Conservation (phyloP, 805 yeast species). For the Starmerella cellae region DNA sequence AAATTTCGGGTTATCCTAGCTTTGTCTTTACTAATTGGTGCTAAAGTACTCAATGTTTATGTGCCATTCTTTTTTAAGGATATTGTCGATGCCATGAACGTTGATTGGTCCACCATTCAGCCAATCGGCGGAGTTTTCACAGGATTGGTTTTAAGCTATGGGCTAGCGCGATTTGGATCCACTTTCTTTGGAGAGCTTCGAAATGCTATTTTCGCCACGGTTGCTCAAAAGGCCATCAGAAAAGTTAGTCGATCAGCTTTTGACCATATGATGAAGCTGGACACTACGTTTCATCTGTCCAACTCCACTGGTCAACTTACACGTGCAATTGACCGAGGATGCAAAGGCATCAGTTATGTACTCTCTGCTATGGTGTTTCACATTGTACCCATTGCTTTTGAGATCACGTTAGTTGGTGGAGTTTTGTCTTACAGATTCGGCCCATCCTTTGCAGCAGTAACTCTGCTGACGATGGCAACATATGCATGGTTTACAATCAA, state of each 20-base stretch:
- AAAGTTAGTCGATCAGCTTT: slow-evolving; percentile 82
- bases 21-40: slow-evolving; percentile 53
- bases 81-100: slow-evolving; percentile 83
- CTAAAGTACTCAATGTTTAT: slow-evolving; percentile 82
- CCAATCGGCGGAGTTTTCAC: slow-evolving; percentile 28
- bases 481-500: slow-evolving; percentile 76
- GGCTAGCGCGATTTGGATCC: slow-evolving; percentile 87
- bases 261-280: slow-evolving; percentile 67
- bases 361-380: slow-evolving; percentile 96
- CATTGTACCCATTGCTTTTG: slow-evolving; percentile 82
- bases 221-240: slow-evolving; percentile 87
- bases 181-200: slow-evolving; percentile 87
- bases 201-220: slow-evolving; percentile 90
- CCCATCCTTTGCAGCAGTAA: slow-evolving; percentile 71
- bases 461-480: slow-evolving; percentile 75
- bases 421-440: slow-evolving; percentile 90
- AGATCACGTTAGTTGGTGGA: slow-evolving; percentile 85
- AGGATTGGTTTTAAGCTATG: slow-evolving; percentile 66
- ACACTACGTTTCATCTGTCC: slow-evolving; percentile 76
- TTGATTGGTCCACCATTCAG: slow-evolving; percentile 67
- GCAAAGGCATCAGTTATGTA: slow-evolving; percentile 91
- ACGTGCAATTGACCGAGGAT: slow-evolving; percentile 93
- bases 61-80: slow-evolving; percentile 89
- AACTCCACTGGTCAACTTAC: slow-evolving; percentile 94
- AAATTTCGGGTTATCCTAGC: slow-evolving; percentile 68